These are phyloP conservation scores for Neonectria coccinea DNA, from an alignment of 2,329 filamentous ascomycete species.

Conservation along the genomic window DNA sequence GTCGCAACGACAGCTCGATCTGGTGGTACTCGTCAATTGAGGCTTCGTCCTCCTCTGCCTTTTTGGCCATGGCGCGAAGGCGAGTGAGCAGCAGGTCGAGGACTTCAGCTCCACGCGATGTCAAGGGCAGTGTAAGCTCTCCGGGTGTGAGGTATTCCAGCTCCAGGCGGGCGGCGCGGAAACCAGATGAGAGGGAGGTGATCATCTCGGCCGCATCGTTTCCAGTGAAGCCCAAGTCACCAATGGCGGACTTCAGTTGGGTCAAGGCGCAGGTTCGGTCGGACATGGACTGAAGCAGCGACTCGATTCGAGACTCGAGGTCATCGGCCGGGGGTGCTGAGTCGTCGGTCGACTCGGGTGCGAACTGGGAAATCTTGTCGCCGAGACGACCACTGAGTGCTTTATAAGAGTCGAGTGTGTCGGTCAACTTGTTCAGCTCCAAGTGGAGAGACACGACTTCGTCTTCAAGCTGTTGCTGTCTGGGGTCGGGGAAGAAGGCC, in stretches of 20 bases:
- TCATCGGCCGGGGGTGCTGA: slow-evolving; percentile 38
- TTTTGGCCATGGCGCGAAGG: slow-evolving; percentile 62
- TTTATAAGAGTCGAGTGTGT: slow-evolving; percentile 61
- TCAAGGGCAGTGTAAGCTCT: slow-evolving; percentile 65
- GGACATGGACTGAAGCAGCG: slow-evolving; percentile 59
- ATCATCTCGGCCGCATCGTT: slow-evolving; percentile 62
- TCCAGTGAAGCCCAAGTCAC: slow-evolving; percentile 63
- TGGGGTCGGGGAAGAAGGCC: slow-evolving; percentile 55
- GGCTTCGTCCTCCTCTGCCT: slow-evolving; percentile 62
- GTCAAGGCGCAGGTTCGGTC: slow-evolving; percentile 62
- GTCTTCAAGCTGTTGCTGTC: slow-evolving; percentile 57
- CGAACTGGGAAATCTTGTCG: slow-evolving; percentile 48
- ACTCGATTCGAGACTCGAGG: slow-evolving; percentile 58
- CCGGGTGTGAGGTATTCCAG: slow-evolving; percentile 72
- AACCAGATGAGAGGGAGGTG: slow-evolving; percentile 58
- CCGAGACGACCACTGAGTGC: slow-evolving; percentile 54
- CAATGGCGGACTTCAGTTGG: slow-evolving; percentile 59
- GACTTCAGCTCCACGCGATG: slow-evolving; percentile 65
- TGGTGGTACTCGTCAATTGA: slow-evolving; percentile 70
- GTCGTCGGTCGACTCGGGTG: slow-evolving; percentile 20
- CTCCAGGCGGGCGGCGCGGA: slow-evolving; percentile 69
- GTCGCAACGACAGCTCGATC: slow-evolving; percentile 65
- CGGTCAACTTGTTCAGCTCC: slow-evolving; percentile 61
- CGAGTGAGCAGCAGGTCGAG: slow-evolving; percentile 65
- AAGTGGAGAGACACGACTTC: slow-evolving; percentile 62